Conservation (phyloP, 768 basidiomycete genomes). For the Postia placenta region DNA sequence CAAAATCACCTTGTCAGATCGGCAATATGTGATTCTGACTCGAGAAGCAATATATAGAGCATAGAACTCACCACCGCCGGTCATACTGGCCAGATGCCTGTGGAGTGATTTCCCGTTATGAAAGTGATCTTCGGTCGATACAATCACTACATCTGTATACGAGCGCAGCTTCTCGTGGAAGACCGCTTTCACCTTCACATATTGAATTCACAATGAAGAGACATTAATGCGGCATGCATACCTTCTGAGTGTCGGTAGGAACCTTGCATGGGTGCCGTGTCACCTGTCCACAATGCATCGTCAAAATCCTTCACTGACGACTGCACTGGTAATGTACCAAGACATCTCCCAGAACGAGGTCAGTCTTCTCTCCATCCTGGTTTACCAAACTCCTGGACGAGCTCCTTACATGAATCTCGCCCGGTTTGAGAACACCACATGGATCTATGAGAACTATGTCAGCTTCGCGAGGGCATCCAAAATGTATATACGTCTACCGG, state of each 20-base stretch:
- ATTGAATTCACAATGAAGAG: background rate
- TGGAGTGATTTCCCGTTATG: slow-evolving; percentile 8
- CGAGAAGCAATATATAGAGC: background rate
- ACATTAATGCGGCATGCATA: slow-evolving; percentile 12
- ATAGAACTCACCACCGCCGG: slow-evolving; percentile 48
- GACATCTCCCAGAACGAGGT: slow-evolving; percentile 51
- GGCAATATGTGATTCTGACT: background rate
- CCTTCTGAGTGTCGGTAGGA: slow-evolving; percentile 63
- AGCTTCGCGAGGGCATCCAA: background rate
- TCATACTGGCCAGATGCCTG: slow-evolving; percentile 51
- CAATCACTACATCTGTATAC: slow-evolving; percentile 50
- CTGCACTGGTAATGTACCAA: slow-evolving; percentile 30
- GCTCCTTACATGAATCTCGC: slow-evolving; percentile 54
- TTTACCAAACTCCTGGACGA: slow-evolving; percentile 36
- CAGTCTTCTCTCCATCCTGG: slow-evolving; percentile 37
- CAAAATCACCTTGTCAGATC: slow-evolving; percentile 60
- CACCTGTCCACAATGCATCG: slow-evolving; percentile 29
- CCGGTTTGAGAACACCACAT: slow-evolving; percentile 39
- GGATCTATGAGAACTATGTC: slow-evolving; percentile 35
- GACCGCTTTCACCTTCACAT: slow-evolving; percentile 48
- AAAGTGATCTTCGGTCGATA: slow-evolving; percentile 25
- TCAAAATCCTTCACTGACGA: background rate
- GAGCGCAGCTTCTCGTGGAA: slow-evolving; percentile 40
- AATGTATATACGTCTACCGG: slow-evolving; percentile 29
- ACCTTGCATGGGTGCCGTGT: slow-evolving; percentile 67